Evolutionary conservation across 495 filamentous ascomycete species (phyloP), one percentile per base, ranked within the genome.

Genomic region (Aspergillus heteromorphus): DNA sequence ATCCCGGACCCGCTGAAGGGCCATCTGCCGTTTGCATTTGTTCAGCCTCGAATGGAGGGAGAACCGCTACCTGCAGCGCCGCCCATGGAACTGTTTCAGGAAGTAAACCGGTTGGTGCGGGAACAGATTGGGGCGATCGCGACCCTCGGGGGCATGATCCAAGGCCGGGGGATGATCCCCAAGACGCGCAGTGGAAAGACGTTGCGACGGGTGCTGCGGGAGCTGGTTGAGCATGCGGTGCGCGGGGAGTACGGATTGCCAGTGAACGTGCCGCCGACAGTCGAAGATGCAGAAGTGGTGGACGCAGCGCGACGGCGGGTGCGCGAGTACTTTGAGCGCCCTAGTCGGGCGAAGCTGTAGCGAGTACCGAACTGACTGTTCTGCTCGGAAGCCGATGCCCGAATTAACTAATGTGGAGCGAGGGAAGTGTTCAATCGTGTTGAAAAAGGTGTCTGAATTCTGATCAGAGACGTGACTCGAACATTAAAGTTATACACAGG

Each of bases 151-250:
- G 91, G 91, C 2, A 86, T 96, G 60, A 89, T 96, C 27, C 83
- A 87, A 56, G 87, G 89, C 7, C 82, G 82, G 38, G 88, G 86
- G n/a, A 91, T 95, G 81, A 95, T 96, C 48, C 91, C 92, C 6
- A 92, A 91, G 74, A 97, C 91, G 25, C 71, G 92, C 19, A 88
- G 84, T 21, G 92, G 92, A 4, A 96, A 96, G 80, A 95, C 88
- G 23, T 63, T 96, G 53, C 74, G 92, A 13, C 75, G 92, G 51
- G 88, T 93, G 25, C 62, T 96, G 71, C 77, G 85, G 43, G 89
- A 93, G 71, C 66, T 96, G 55, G 65, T 95, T 2, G 92, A 96
- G 68, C 74, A 83, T 60, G 73, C 55, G 1, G 77, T 71, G 6
- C 53, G 73, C 43, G 80, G 77, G 1, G 72, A 79, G 10, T 84